phyloP scores from a whole-genome alignment of 2,329 filamentous ascomycete species.

The Pyrenophora seminiperda region DNA sequence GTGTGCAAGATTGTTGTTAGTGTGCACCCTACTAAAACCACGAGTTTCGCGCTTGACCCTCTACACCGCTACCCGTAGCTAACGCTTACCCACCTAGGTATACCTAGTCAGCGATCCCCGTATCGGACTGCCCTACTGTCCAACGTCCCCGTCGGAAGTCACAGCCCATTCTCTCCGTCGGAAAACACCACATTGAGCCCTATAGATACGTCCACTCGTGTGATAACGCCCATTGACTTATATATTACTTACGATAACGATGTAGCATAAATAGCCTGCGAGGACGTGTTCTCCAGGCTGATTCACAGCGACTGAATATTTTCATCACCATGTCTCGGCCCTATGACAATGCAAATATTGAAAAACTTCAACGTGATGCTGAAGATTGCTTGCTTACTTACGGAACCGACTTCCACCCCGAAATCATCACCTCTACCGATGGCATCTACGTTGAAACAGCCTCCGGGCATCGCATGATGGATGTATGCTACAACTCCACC shows the following conservation, averaged over 20 bases:
- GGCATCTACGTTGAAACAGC: constrained; percentile 39
- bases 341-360: constrained; percentile 21
- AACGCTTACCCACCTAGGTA: not conserved
- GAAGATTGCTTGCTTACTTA: constrained; percentile 29
- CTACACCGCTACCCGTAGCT: constrained; percentile 1
- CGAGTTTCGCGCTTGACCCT: not conserved
- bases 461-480: constrained; percentile 41
- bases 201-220: not conserved
- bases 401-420: constrained; percentile 34
- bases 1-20: not conserved
- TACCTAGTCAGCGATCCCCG: not conserved
- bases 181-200: constrained; percentile 2
- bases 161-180: not conserved
- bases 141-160: constrained; percentile 10
- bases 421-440: constrained; percentile 37
- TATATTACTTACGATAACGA: not conserved
- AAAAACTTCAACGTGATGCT: constrained; percentile 30
- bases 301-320: too few species aligned
- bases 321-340: constrained; percentile 18
- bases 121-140: not conserved
- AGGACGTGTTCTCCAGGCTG: too few species aligned
- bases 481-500: constrained; percentile 13
- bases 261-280: too few species aligned
- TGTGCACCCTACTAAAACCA: not conserved
- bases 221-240: not conserved